A percentile compares a stretch with the other conserved stretches of the same genome.
Evolutionary conservation across 1,284 basidiomycete species (phyloP).

Genomic region (Puccinia hordei): DNA sequence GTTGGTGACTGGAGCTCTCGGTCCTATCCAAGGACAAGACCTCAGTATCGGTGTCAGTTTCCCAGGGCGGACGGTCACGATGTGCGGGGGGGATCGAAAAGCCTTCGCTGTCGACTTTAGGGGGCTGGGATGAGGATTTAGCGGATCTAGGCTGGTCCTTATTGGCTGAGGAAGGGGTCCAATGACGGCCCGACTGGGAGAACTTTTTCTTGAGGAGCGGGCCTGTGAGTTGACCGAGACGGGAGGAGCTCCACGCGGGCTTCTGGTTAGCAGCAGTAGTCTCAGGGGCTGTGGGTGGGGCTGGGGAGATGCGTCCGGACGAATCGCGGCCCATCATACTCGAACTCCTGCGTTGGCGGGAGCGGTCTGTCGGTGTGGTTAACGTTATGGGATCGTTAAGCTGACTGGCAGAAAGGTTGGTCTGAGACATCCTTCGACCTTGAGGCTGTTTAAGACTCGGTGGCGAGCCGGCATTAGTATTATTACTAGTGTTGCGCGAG

Average conservation of each 20-base stretch:
- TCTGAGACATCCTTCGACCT: constrained; percentile 15
- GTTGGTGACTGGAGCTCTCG: constrained; percentile 3
- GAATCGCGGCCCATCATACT: constrained; percentile 10
- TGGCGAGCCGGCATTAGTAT: not conserved
- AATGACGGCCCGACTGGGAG: constrained; percentile 19
- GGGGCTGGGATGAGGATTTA: not conserved
- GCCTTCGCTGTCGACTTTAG: constrained; percentile 56
- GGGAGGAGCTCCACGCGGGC: not conserved
- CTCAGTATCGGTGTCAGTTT: constrained; percentile 36
- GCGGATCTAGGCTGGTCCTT: not conserved
- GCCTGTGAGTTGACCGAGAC: not conserved
- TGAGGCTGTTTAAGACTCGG: not conserved
- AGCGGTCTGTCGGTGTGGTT: not conserved
- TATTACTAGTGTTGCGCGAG: constrained; percentile 7
- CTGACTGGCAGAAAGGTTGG: not conserved
- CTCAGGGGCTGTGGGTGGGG: not conserved
- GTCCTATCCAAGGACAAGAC: constrained; percentile 6
- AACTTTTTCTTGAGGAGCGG: constrained; percentile 23
- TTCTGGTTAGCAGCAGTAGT: not conserved
- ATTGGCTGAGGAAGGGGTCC: not conserved
- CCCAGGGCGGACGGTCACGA: constrained; percentile 56
- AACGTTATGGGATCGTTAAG: not conserved
- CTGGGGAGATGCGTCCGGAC: not conserved
- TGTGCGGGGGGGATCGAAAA: constrained; percentile 58
- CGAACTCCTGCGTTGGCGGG: constrained; percentile 20